Percentiles rank a stretch among this genome's conserved stretches.
phyloP scores from a whole-genome alignment of 495 filamentous ascomycete species.

The Podospora comata region DNA sequence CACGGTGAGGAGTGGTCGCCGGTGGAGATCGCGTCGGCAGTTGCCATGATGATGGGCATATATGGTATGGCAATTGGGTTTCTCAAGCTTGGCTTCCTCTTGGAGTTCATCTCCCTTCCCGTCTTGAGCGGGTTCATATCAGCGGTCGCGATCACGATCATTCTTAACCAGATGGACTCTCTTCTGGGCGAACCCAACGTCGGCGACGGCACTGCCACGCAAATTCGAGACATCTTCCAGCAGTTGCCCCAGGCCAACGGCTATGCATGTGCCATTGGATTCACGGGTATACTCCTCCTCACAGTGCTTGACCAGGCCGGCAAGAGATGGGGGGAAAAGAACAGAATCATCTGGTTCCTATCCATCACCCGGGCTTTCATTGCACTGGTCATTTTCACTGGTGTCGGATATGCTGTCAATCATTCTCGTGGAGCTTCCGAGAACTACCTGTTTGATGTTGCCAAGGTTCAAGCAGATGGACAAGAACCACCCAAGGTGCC shows the following conservation, averaged over 20 bases:
- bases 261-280: conserved; percentile 45
- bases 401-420: conserved; percentile 49
- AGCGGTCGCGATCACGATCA: conserved; percentile 49
- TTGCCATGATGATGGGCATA: conserved; percentile 51
- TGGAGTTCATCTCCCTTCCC: conserved; percentile 51
- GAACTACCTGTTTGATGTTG: conserved; percentile 39
- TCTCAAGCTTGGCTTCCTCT: conserved; percentile 50
- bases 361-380: conserved; percentile 48
- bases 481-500: conserved; percentile 42
- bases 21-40: conserved; percentile 45
- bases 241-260: conserved; percentile 41
- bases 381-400: conserved; percentile 45
- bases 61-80: conserved; percentile 49
- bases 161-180: conserved; percentile 44
- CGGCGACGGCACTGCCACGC: conserved; percentile 39
- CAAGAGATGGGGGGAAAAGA: conserved; percentile 44
- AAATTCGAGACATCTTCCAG: conserved; percentile 44
- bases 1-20: conserved; percentile 36
- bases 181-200: conserved; percentile 45
- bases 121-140: conserved; percentile 52
- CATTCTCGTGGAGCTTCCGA: conserved; percentile 34
- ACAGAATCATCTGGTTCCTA: conserved; percentile 42
- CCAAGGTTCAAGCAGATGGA: conserved; percentile 43
- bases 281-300: conserved; percentile 44
- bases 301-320: conserved; percentile 45